These are phyloP conservation scores for Gaillardinia entomophila DNA, from an alignment of 805 yeast genomes.

Conservation along the genomic window DNA sequence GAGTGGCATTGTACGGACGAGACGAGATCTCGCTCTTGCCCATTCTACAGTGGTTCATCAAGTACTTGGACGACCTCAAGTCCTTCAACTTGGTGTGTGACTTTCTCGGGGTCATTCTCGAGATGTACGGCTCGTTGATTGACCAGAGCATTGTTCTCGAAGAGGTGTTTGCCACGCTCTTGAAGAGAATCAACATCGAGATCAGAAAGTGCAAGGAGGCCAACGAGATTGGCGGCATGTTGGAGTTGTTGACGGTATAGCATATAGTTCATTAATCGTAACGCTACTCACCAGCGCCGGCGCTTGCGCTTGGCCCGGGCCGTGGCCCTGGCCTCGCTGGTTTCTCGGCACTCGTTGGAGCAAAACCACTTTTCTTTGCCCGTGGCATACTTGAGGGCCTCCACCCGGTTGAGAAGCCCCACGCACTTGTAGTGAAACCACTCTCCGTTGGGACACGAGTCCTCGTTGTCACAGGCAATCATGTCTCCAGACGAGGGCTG, in stretches of 20 bases:
- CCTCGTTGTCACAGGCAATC: slow-evolving; percentile 25
- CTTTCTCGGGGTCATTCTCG: slow-evolving; percentile 60
- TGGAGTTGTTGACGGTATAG: slow-evolving; percentile 67
- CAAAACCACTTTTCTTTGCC: slow-evolving; percentile 37
- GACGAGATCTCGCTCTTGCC: slow-evolving; percentile 88
- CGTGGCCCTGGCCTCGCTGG: slow-evolving; percentile 1
- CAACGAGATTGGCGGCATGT: slow-evolving; percentile 86
- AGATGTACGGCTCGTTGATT: slow-evolving; percentile 69
- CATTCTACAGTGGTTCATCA: slow-evolving; percentile 74
- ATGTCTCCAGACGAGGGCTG: slow-evolving; percentile 24
- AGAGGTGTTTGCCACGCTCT: slow-evolving; percentile 58
- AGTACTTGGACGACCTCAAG: slow-evolving; percentile 74
- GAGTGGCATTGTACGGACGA: slow-evolving; percentile 72
- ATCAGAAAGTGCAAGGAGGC: slow-evolving; percentile 81
- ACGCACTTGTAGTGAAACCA: slow-evolving; percentile 45
- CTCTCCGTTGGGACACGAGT: slow-evolving; percentile 36
- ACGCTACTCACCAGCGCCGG: slow-evolving; percentile 4
- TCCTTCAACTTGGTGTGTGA: slow-evolving; percentile 59
- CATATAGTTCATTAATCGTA: too few relatives aligned
- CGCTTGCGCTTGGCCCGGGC: slow-evolving; percentile 5
- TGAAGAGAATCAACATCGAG: slow-evolving; percentile 60
- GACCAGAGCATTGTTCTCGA: slow-evolving; percentile 74
- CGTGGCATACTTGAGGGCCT: slow-evolving; percentile 28
- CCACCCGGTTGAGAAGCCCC: slow-evolving; percentile 32
- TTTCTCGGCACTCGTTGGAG: slow-evolving; percentile 23